phyloP scores from a whole-genome alignment of 2,329 filamentous ascomycete genomes.

The Cordyceps farinosa region DNA sequence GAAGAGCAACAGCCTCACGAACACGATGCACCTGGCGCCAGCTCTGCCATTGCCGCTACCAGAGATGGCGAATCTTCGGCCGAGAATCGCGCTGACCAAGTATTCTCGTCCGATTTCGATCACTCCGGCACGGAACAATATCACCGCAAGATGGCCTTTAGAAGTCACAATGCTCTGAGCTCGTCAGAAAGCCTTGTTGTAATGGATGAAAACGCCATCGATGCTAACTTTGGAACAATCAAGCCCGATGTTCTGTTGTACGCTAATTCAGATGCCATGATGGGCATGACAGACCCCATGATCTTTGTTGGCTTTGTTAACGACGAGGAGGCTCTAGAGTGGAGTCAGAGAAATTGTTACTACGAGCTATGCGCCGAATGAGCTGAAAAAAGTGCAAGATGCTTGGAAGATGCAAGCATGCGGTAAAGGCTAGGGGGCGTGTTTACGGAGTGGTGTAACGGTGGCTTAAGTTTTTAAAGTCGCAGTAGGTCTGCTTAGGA shows the following conservation, averaged over 20 bases:
- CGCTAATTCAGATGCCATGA: conserved; percentile 52
- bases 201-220: conserved; percentile 48
- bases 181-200: conserved; percentile 43
- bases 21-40: conserved; percentile 26
- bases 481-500: no score
- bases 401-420: not conserved
- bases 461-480: no score
- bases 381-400: not conserved
- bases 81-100: conserved; percentile 42
- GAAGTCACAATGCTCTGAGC: conserved; percentile 38
- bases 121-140: conserved; percentile 54
- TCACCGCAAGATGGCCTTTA: conserved; percentile 48
- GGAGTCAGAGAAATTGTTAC: not conserved
- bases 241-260: conserved; percentile 54
- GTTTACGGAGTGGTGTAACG: no score
- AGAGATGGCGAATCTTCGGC: conserved; percentile 32
- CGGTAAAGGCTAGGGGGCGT: not conserved
- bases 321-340: conserved; percentile 41
- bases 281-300: conserved; percentile 57
- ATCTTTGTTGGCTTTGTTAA: conserved; percentile 52
- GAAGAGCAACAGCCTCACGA: conserved; percentile 45
- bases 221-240: conserved; percentile 51
- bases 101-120: conserved; percentile 53
- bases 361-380: not conserved
- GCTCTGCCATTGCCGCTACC: not conserved